Percentiles rank a stretch among this genome's conserved stretches.
Evolutionary conservation across 768 basidiomycete species (phyloP).

Genomic region (Boletus subcaerulescens): DNA sequence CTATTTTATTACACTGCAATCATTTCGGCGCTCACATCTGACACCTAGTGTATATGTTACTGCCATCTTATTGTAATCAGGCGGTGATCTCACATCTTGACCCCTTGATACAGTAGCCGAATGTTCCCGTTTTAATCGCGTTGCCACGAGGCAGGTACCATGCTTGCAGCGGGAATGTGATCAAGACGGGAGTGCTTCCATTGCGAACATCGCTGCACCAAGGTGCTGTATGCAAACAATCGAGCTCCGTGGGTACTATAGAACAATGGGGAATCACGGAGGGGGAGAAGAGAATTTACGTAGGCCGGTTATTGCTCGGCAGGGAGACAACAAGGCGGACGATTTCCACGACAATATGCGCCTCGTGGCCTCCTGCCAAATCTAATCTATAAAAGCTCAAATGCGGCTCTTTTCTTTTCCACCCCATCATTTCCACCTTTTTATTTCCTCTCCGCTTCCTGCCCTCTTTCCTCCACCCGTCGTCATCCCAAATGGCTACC

Average conservation of each 20-base stretch:
- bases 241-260: neutral
- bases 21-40: neutral
- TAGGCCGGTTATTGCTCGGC: slow-evolving; percentile 10
- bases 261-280: slow-evolving; percentile 2
- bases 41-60: neutral
- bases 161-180: slow-evolving; percentile 13
- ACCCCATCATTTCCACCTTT: slow-evolving; percentile 23
- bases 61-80: neutral
- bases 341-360: slow-evolving; percentile 29
- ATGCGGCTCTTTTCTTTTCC: slow-evolving; percentile 15
- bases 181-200: neutral
- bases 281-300: slow-evolving; percentile 8
- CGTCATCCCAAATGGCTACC: slow-evolving; percentile 37
- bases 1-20: neutral
- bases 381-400: slow-evolving; percentile 52
- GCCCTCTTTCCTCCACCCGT: slow-evolving; percentile 15
- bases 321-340: slow-evolving; percentile 15
- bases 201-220: neutral
- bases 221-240: neutral
- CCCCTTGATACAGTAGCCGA: slow-evolving; percentile 17
- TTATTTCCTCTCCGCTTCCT: slow-evolving; percentile 25
- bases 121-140: slow-evolving; percentile 1
- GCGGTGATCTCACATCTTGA: slow-evolving; percentile 1
- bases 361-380: slow-evolving; percentile 54
- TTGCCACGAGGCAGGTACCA: slow-evolving; percentile 9